Base-by-base conservation (phyloP, 495 filamentous ascomycete species). In the Penicillium bovifimosum region DNA sequence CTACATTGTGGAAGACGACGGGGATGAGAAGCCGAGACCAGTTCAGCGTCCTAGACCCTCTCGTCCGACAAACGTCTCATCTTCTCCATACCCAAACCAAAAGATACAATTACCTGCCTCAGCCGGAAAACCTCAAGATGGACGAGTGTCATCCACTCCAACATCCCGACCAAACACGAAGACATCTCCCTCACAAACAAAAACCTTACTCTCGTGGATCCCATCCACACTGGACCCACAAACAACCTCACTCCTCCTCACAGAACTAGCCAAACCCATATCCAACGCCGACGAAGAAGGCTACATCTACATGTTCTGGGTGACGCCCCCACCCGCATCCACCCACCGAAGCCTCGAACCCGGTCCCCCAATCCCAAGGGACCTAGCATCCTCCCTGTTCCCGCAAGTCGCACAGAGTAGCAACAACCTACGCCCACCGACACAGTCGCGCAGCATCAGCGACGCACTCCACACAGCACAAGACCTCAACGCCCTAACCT, bases 291-390 rank as follows among this genome's bases (percentile, higher is more conserved):
- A 97, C 60, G 88, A 95, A 41, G 78, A 88, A 39, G 93, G 93
- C 33, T 98, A 90, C 64, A 97, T 97, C 58, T 98, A 98, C 76
- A 93, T 98, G 60, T 98, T 96, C 79, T 96, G 91, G 90, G 75
- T 96, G 5, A 83, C 78, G 0, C 80, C 80, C 34, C 80, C 78
- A 47, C 77, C 67, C n/a, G 54, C 60, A 1, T 33, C 61, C 2
- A 64, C 71, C 41, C 68, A 69, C 4, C 32, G 31, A 14, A 13
- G 40, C 41, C 26, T 16, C 41, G 18, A 36, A 70, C 6, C n/a
- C n/a, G n/a, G n/a, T n/a, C n/a, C 71, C 76, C 1, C 77, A 13
- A 9, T 82, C 11, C 77, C 83, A 0, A 68, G 68, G 5, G 80
- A 84, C 27, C 76, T 79, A 20, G 86, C 83, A 3, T 75, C 74